Evolutionary conservation across 495 filamentous ascomycete genomes (phyloP), one percentile per base, ranked within the genome.

Genomic region (Tuber microsphaerosporum): DNA sequence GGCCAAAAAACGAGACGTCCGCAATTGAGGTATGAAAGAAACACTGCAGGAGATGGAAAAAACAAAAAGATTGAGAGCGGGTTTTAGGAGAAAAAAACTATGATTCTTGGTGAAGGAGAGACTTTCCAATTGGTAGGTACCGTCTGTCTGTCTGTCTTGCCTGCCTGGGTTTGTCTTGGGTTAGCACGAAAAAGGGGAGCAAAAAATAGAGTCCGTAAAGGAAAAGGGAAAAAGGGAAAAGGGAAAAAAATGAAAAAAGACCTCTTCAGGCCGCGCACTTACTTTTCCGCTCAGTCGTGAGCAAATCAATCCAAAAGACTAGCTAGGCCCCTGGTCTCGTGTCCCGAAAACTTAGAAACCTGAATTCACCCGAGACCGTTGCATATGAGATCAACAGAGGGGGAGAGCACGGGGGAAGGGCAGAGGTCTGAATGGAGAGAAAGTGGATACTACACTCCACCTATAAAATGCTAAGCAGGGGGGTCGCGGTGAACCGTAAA

Each of bases 351-450:
- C 73, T 77, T 78, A 75, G 75, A 72, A 77, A 39, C 45, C 69
- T 78, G 34, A 75, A 73, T 71, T 73, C 72, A 75, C 75, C 75
- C 75, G 75, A 74, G 68, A 69, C 76, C 71, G 75, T 78, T 77
- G 75, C 75, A 78, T 34, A 61, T 73, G 45, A 48, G 76, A 78
- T 78, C 76, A 75, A 78, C 76, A 77, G 76, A 69, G 76, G 71
- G 45, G 73, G 31, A 43, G 76, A 71, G 75, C 56, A 76, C 71
- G 69, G 51, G 39, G 65, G 65, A 37, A 41, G 71, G 71, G 39
- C 56, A 65, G 56, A 65, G 56, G 56, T 65, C 26, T 34, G 26
- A 34, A 34, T 34, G 56, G 56, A 17, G 56, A 65, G 26, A 65
- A 34, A 65, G 26, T 16, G 51, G 26, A 26, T 17, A 41, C 37